Base-by-base conservation (phyloP, 345 rosid species). In the Populus simonii region DNA sequence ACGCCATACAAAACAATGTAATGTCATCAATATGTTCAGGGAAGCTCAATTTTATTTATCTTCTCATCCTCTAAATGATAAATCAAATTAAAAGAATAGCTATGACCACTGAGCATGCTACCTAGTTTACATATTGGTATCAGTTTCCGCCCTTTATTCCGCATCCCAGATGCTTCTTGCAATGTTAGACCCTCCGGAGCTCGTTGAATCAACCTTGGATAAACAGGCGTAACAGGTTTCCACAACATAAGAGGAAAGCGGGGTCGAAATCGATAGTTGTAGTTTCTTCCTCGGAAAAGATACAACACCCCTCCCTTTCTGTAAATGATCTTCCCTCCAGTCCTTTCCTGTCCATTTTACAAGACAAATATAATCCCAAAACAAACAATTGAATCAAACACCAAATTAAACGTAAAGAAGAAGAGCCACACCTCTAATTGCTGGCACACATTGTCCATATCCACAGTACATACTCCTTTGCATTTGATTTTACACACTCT, bases 401-500 rank as follows among this genome's bases (percentile, higher is more conserved):
- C 35, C 25, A 33, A 59, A 17, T 18, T 25, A 15, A 15, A n/a
- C 22, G 12, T 3, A 6, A 36, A 53, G 13, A 2, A 57, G 49
- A 71, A 57, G 5, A 31, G 29, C 53, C 57, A 71, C 71, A 95
- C 98, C 98, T 93, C 99, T 81, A 96, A 72, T 77, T 92, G 96
- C 80, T 93, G 88, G 84, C 94, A 92, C 74, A 96, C 91, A 80
- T 88, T 96, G 76, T 90, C 89, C 97, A 96, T 93, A 84, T 92
- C 99, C 4, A 93, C 98, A 2, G 99, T 90, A 77, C 99, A 92
- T 68, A 91, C 99, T 84, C 99, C 99, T 72, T 85, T 92, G 83
- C 99, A 95, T 84, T 90, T 93, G 47, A 93, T 92, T 90, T 91
- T 96, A 86, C 98, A 96, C 6, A 88, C 98, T 75, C 98, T 90